A percentile compares a stretch with the other conserved stretches of the same genome.
phyloP scores from a whole-genome alignment of 2,329 filamentous ascomycete genomes.

The Sordariomycetes sp. region DNA sequence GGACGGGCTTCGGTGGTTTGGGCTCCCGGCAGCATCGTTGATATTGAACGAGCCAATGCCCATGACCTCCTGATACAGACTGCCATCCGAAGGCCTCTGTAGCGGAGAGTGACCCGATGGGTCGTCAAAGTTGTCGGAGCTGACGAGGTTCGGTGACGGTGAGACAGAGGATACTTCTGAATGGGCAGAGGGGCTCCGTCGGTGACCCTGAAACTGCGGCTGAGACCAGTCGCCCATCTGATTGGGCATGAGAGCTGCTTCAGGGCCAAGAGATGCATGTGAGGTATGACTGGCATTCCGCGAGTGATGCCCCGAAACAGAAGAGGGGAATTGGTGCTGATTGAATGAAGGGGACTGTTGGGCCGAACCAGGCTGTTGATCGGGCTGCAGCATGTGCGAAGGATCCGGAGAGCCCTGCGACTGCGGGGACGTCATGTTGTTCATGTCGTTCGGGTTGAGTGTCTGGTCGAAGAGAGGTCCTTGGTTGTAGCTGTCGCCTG shows the following conservation, averaged over 20 bases:
- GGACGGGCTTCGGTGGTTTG: constrained; percentile 66
- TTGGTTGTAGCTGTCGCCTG: constrained; percentile 50
- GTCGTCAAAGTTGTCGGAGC: constrained; percentile 70
- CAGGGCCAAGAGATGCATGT: constrained; percentile 39
- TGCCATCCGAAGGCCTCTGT: constrained; percentile 62
- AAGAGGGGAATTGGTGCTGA: constrained; percentile 43
- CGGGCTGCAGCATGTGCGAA: constrained; percentile 43
- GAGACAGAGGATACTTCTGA: constrained; percentile 84
- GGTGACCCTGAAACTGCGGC: constrained; percentile 67
- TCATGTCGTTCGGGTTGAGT: constrained; percentile 36
- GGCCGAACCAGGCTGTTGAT: constrained; percentile 37
- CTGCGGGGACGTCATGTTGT: constrained; percentile 45
- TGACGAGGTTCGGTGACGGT: constrained; percentile 72
- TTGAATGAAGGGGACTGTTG: constrained; percentile 48
- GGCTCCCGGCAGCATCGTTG: constrained; percentile 61
- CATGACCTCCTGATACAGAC: constrained; percentile 68
- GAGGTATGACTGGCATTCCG: constrained; percentile 28
- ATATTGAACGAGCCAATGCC: constrained; percentile 75
- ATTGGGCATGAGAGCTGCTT: constrained; percentile 44
- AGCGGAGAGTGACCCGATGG: constrained; percentile 71
- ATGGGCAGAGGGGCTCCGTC: constrained; percentile 80
- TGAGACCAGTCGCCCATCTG: constrained; percentile 45
- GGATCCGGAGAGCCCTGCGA: constrained; percentile 47
- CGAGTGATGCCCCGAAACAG: constrained; percentile 34
- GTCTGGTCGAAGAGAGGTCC: constrained; percentile 48